These are phyloP conservation scores for Camelina sativa DNA, from an alignment of 345 rosid species.

Conservation along the genomic window DNA sequence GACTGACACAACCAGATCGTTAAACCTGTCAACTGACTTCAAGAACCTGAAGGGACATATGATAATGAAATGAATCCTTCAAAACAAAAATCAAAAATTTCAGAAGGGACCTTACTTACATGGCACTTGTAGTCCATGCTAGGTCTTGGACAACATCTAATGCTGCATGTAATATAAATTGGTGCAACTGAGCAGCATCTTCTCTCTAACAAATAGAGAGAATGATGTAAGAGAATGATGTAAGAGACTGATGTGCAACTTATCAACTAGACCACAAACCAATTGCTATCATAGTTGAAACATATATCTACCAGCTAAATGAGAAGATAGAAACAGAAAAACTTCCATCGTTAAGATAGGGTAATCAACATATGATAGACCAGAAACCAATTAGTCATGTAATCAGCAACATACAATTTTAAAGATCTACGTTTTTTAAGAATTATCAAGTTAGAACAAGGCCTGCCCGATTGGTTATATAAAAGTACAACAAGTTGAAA, in stretches of 20 bases:
- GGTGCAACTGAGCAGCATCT: constrained; percentile 97
- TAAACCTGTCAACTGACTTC: constrained; percentile 90
- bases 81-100: neutral
- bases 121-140: constrained; percentile 98
- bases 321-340: neutral
- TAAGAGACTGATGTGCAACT: constrained; percentile 4
- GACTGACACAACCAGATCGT: constrained; percentile 91
- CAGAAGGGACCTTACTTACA: constrained; percentile 54
- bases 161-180: constrained; percentile 92
- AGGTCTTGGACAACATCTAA: constrained; percentile 94
- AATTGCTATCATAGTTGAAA: neutral
- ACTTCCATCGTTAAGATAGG: neutral
- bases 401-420: neutral
- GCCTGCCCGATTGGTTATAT: neutral
- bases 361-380: neutral
- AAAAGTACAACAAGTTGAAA: constrained; percentile 13
- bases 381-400: neutral
- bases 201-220: constrained; percentile 69
- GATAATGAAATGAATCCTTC: constrained; percentile 2
- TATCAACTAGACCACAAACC: neutral
- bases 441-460: neutral
- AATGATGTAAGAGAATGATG: constrained; percentile 25
- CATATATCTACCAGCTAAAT: constrained; percentile 17
- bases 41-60: constrained; percentile 62
- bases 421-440: neutral